phyloP scores from a whole-genome alignment of 495 filamentous ascomycete genomes.

The Podospora comata region DNA sequence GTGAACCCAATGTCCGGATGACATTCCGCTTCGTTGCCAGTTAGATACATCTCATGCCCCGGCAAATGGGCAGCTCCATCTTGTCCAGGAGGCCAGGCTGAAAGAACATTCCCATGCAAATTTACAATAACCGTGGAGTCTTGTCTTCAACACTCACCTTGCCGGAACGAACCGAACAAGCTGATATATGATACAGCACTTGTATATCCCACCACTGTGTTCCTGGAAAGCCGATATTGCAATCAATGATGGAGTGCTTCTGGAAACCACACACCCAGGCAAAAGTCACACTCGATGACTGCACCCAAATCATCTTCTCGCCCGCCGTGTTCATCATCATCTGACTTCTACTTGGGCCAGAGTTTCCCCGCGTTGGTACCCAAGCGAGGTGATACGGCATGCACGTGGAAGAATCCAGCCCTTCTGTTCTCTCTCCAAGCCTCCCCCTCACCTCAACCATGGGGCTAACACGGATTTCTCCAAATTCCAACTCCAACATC shows the following conservation, averaged over 20 bases:
- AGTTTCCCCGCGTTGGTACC: constrained; percentile 4
- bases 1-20: too few relatives aligned
- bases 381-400: constrained; percentile 13
- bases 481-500: background rate
- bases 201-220: constrained; percentile 1
- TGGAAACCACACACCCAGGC: background rate
- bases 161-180: constrained; percentile 4
- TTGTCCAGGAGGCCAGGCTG: background rate
- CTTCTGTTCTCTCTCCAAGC: constrained; percentile 1
- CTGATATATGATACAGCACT: background rate
- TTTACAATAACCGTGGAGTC: background rate
- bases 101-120: too few relatives aligned
- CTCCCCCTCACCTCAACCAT: background rate
- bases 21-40: too few relatives aligned
- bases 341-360: background rate
- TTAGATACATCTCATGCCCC: background rate
- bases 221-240: background rate
- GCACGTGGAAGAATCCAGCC: constrained; percentile 4
- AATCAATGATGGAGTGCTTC: background rate
- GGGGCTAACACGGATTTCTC: background rate
- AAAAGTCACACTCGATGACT: background rate
- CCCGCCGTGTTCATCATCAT: too few relatives aligned
- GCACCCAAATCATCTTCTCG: background rate
- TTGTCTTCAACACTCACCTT: background rate
- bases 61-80: too few relatives aligned